phyloP scores from a whole-genome alignment of 805 yeast species.

The Helenozyma rhizophorensis region DNA sequence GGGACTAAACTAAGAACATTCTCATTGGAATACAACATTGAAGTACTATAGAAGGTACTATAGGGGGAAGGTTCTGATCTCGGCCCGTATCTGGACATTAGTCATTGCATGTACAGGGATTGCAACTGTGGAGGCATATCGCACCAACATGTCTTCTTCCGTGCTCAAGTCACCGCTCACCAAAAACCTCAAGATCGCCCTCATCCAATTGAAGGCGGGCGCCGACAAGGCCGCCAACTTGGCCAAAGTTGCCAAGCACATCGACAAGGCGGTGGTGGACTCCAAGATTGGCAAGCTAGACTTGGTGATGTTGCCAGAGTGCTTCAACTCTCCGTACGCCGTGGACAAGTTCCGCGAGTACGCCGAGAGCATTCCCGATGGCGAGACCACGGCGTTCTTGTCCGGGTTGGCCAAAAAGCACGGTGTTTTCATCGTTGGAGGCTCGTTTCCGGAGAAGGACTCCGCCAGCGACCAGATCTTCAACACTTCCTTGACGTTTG shows the following conservation, averaged over 20 bases:
- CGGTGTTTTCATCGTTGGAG: constrained; percentile 72
- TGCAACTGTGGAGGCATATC: too few species aligned
- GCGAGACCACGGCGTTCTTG: constrained; percentile 61
- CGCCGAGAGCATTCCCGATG: constrained; percentile 80
- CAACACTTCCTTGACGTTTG: constrained; percentile 73
- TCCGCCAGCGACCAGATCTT: constrained; percentile 43
- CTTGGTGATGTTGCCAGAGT: constrained; percentile 86
- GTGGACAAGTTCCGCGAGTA: constrained; percentile 82
- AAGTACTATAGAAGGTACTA: too few species aligned
- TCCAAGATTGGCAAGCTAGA: constrained; percentile 43
- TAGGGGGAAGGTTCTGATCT: too few species aligned
- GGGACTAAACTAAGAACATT: too few species aligned
- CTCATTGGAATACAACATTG: too few species aligned
- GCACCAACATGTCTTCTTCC: too few species aligned
- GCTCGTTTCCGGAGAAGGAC: constrained; percentile 78
- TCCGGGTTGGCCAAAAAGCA: constrained; percentile 63
- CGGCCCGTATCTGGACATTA: too few species aligned
- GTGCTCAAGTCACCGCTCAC: constrained; percentile 39
- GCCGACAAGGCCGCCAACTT: constrained; percentile 79
- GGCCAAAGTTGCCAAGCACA: constrained; percentile 57
- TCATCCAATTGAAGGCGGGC: constrained; percentile 79
- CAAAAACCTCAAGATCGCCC: constrained; percentile 69
- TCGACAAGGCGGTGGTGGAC: constrained; percentile 52
- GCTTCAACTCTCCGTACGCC: constrained; percentile 94
- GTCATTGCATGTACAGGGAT: too few species aligned